Conservation (phyloP, 1,284 basidiomycete species). For the Ganoderma multipileum region DNA sequence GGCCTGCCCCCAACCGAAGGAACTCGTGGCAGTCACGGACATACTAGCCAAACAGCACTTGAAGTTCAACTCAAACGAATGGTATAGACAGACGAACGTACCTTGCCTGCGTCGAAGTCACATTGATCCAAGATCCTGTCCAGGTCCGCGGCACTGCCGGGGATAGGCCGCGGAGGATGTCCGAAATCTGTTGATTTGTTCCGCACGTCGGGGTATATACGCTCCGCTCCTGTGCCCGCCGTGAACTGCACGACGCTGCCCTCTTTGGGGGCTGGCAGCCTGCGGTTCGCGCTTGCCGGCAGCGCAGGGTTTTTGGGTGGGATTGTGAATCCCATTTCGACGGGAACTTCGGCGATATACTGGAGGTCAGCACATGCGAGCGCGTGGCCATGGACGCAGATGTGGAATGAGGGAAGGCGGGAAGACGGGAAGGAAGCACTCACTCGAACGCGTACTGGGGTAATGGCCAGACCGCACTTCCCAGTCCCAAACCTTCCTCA, state of each 20-base stretch:
- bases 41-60: constrained; percentile 50
- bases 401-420: neutral
- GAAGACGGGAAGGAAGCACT: constrained; percentile 40
- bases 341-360: constrained; percentile 63
- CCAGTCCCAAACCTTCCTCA: constrained; percentile 92
- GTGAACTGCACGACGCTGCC: constrained; percentile 46
- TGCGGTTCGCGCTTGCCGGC: constrained; percentile 54
- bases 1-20: constrained; percentile 67
- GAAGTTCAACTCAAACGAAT: neutral
- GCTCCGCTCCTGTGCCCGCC: constrained; percentile 74
- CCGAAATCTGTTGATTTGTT: constrained; percentile 61
- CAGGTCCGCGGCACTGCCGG: constrained; percentile 85
- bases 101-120: constrained; percentile 84
- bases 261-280: constrained; percentile 51
- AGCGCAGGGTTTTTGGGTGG: constrained; percentile 76
- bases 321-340: constrained; percentile 64
- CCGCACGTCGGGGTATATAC: constrained; percentile 79
- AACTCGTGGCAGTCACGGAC: constrained; percentile 82
- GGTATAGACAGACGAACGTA: constrained; percentile 4
- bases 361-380: neutral
- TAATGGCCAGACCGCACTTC: constrained; percentile 92
- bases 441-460: constrained; percentile 80
- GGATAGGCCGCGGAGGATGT: constrained; percentile 85
- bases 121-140: constrained; percentile 90
- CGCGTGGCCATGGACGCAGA: neutral